Evolutionary conservation across 192 early-diverging fungal species (phyloP).

Genomic region (Gryganskiella cystojenkinii): DNA sequence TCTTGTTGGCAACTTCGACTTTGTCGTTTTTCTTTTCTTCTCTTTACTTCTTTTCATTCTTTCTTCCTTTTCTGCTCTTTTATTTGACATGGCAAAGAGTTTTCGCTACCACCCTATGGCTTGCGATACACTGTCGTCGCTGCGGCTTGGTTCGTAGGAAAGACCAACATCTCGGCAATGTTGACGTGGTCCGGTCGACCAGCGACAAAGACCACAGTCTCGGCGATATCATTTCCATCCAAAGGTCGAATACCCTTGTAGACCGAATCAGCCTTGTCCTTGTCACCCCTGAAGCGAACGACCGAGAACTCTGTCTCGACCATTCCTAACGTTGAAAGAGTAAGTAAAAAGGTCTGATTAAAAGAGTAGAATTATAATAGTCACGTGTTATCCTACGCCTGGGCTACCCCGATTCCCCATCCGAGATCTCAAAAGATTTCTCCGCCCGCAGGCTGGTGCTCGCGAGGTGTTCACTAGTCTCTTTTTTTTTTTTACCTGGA

Average conservation of each 20-base stretch:
- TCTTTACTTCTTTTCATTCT: neutral
- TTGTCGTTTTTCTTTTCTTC: too few relatives aligned
- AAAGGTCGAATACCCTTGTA: conserved; percentile 70
- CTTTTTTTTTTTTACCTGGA: conserved; percentile 64
- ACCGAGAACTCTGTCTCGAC: conserved; percentile 94
- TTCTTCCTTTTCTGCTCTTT: neutral
- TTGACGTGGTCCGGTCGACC: conserved; percentile 78
- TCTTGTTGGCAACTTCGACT: too few relatives aligned
- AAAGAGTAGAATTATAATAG: too few relatives aligned
- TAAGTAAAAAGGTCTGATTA: neutral
- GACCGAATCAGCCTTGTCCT: conserved; percentile 71
- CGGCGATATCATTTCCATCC: conserved; percentile 55
- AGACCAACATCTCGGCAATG: conserved; percentile 70
- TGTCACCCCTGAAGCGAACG: conserved; percentile 79
- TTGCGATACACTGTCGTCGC: conserved; percentile 43
- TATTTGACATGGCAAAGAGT: neutral
- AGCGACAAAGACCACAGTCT: conserved; percentile 84
- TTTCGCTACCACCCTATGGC: neutral
- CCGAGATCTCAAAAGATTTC: too few relatives aligned
- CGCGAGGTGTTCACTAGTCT: too few relatives aligned
- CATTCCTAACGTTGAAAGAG: conserved; percentile 44
- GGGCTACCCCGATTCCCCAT: neutral
- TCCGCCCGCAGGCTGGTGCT: too few relatives aligned
- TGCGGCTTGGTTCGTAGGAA: conserved; percentile 50
- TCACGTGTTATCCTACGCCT: too few relatives aligned